These are phyloP conservation scores for Luffa aegyptiaca DNA, from an alignment of 306 rosid genomes.

Conservation along the genomic window DNA sequence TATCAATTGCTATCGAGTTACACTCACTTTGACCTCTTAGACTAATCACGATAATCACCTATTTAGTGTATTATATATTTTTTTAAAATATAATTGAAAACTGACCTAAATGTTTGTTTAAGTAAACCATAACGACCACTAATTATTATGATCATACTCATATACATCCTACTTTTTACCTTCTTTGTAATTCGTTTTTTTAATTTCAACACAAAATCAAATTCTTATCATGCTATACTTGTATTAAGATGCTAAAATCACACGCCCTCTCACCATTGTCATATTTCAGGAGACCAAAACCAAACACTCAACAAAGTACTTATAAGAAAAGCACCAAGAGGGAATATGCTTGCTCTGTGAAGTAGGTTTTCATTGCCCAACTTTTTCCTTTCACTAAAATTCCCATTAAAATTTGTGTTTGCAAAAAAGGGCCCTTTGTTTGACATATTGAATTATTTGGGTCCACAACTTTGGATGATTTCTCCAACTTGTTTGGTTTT, in stretches of 20 bases:
- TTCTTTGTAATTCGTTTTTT: too few species aligned
- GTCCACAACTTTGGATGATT: not conserved
- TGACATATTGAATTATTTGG: not conserved
- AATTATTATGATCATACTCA: too few species aligned
- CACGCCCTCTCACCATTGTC: not conserved
- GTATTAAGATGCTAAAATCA: not conserved
- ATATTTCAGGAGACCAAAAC: not conserved
- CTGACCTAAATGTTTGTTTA: too few species aligned
- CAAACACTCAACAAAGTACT: not conserved
- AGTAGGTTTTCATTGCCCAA: slow-evolving; percentile 1
- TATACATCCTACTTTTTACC: too few species aligned
- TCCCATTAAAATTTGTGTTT: not conserved
- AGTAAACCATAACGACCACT: too few species aligned
- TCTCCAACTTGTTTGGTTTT: slow-evolving; percentile 9
- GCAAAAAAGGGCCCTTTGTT: not conserved
- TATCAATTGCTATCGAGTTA: too few species aligned
- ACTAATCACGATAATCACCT: too few species aligned
- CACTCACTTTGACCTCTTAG: too few species aligned
- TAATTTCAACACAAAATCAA: too few species aligned
- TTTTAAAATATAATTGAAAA: too few species aligned
- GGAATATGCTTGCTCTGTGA: not conserved
- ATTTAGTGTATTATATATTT: too few species aligned
- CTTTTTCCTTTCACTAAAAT: not conserved
- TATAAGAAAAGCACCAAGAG: not conserved
- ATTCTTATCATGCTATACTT: too few species aligned